Percentiles rank a stretch among this genome's conserved stretches.
These are phyloP conservation scores for Candida vaughaniae DNA, from an alignment of 805 yeast species.

Conservation along the genomic window DNA sequence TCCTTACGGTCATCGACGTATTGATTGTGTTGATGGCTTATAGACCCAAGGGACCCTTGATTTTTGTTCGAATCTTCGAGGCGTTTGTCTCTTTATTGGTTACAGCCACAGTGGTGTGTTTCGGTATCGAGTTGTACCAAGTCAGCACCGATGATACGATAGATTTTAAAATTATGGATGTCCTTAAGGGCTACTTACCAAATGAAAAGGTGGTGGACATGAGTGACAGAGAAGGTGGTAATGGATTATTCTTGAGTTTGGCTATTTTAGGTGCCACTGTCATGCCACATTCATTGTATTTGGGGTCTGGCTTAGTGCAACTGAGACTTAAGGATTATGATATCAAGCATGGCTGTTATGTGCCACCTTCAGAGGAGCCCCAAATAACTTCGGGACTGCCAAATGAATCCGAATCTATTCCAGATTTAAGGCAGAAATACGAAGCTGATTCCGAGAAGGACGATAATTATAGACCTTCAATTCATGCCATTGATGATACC, in stretches of 20 bases:
- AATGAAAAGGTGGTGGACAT: constrained; percentile 40
- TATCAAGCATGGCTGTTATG: constrained; percentile 54
- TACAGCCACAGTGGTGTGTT: constrained; percentile 71
- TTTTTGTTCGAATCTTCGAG: constrained; percentile 75
- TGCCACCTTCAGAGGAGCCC: constrained; percentile 12
- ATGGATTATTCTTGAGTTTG: constrained; percentile 71
- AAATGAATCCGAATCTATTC: neutral
- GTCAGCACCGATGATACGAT: constrained; percentile 54
- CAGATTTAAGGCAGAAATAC: constrained; percentile 4
- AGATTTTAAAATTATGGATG: constrained; percentile 45
- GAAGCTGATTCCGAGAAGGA: constrained; percentile 1
- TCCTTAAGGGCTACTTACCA: constrained; percentile 69
- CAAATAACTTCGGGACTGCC: neutral
- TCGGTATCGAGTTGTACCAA: constrained; percentile 69
- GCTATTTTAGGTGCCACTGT: constrained; percentile 93
- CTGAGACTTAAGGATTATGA: constrained; percentile 80
- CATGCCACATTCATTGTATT: constrained; percentile 86
- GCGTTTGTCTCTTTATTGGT: constrained; percentile 70
- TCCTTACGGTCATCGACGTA: constrained; percentile 80
- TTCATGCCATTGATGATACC: constrained; percentile 41
- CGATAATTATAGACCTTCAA: constrained; percentile 37
- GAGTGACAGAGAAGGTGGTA: constrained; percentile 47
- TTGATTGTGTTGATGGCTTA: constrained; percentile 75
- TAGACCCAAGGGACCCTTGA: constrained; percentile 70
- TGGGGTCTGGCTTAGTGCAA: constrained; percentile 87